Evolutionary conservation across 805 yeast genomes (phyloP).

Genomic region (Starmerella asiatica): DNA sequence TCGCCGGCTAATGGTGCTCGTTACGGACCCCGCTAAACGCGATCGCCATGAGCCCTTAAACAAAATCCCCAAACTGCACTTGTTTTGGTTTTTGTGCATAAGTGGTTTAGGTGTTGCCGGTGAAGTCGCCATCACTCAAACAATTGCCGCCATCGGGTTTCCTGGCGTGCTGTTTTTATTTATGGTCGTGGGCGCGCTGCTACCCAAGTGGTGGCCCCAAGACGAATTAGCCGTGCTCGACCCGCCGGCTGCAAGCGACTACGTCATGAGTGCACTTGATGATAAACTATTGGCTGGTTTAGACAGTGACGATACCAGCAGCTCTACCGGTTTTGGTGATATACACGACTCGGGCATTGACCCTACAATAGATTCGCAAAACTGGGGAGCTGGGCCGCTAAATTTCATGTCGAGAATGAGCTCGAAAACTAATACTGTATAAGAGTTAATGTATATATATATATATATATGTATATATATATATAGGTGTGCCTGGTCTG

Average conservation of each 20-base stretch:
- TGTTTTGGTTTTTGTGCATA: conserved; percentile 42
- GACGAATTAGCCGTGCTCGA: conserved; percentile 55
- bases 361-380: neutral
- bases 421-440: neutral
- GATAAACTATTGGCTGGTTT: conserved; percentile 3
- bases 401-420: no score
- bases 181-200: conserved; percentile 48
- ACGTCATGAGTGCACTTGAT: conserved; percentile 30
- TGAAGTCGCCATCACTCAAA: conserved; percentile 75
- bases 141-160: conserved; percentile 86
- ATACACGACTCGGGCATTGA: neutral
- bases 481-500: neutral
- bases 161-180: conserved; percentile 65
- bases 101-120: conserved; percentile 58
- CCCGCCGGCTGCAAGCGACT: conserved; percentile 35
- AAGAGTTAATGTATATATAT: neutral
- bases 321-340: neutral
- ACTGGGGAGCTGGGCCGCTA: neutral
- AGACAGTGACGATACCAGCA: neutral
- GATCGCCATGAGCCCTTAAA: conserved; percentile 26
- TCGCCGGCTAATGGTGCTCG: conserved; percentile 46
- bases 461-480: neutral
- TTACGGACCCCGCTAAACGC: conserved; percentile 41
- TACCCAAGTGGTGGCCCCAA: conserved; percentile 49
- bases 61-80: conserved; percentile 26